A percentile compares a stretch with the other conserved stretches of the same genome.
Conservation (phyloP, 441 rosid species). For the Hura crepitans region DNA sequence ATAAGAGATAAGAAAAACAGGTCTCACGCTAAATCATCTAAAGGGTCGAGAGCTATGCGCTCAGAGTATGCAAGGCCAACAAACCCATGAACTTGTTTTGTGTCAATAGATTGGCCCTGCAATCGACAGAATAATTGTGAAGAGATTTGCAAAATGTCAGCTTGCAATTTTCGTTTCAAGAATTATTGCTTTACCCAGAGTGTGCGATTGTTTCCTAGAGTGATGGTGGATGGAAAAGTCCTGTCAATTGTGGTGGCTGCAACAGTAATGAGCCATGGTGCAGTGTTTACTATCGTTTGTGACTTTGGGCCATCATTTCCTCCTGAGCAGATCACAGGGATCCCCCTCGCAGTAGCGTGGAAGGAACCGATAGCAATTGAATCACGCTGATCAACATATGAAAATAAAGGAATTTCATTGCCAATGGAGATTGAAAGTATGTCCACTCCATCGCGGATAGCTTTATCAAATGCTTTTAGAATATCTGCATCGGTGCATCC, state of each 20-base stretch:
- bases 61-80: constrained; percentile 33
- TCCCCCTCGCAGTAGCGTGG: constrained; percentile 30
- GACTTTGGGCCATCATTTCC: constrained; percentile 34
- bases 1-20: neutral
- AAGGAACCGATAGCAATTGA: constrained; percentile 31
- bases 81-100: constrained; percentile 23
- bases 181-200: constrained; percentile 27
- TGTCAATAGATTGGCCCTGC: constrained; percentile 38
- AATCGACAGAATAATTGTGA: neutral
- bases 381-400: constrained; percentile 29
- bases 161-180: neutral
- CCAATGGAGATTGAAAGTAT: constrained; percentile 33
- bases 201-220: constrained; percentile 28
- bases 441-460: constrained; percentile 38
- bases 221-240: constrained; percentile 26
- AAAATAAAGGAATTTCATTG: constrained; percentile 22
- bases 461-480: constrained; percentile 37
- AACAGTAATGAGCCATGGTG: constrained; percentile 42
- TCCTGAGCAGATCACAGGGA: constrained; percentile 27
- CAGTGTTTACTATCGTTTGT: constrained; percentile 29
- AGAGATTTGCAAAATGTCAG: neutral
- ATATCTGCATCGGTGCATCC: constrained; percentile 34
- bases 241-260: constrained; percentile 37
- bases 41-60: constrained; percentile 29
- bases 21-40: constrained; percentile 28